A percentile compares a stretch with the other conserved stretches of the same genome.
phyloP scores from a whole-genome alignment of 495 filamentous ascomycete genomes.

The Talaromyces borbonicus region DNA sequence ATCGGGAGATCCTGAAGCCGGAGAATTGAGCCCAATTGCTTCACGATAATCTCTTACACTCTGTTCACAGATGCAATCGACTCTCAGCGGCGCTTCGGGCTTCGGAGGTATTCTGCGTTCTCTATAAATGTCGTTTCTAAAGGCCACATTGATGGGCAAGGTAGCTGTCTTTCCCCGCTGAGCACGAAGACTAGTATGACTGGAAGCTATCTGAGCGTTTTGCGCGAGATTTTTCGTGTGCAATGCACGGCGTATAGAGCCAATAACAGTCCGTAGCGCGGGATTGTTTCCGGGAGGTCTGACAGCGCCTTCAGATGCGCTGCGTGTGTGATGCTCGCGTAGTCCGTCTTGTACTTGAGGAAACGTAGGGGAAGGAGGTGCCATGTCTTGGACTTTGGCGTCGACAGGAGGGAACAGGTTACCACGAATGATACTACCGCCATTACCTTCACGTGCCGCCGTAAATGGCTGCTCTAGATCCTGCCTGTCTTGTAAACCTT shows the following conservation, averaged over 20 bases:
- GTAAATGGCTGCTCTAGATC: constrained; percentile 27
- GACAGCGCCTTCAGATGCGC: constrained; percentile 20
- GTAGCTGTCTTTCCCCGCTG: constrained; percentile 33
- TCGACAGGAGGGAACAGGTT: constrained; percentile 66
- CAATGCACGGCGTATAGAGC: constrained; percentile 79
- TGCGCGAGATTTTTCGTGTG: constrained; percentile 51
- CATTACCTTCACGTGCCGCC: constrained; percentile 23
- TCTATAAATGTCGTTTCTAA: constrained; percentile 35
- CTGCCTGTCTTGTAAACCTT: constrained; percentile 27
- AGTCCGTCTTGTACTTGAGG: constrained; percentile 9
- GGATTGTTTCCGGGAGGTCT: constrained; percentile 38
- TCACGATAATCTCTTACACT: constrained; percentile 56
- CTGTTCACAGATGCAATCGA: constrained; percentile 74
- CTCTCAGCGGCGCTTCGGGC: constrained; percentile 33
- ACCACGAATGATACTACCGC: constrained; percentile 75
- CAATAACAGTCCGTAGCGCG: constrained; percentile 76
- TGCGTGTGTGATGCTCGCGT: constrained; percentile 19
- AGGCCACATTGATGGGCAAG: constrained; percentile 37
- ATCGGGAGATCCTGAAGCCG: background rate
- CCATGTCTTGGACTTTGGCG: constrained; percentile 62
- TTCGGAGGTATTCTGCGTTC: constrained; percentile 29
- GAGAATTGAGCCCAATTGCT: constrained; percentile 9
- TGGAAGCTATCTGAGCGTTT: constrained; percentile 32
- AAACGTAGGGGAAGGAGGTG: constrained; percentile 49
- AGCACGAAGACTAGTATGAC: constrained; percentile 24